Evolutionary conservation across 1,284 basidiomycete genomes (phyloP), one percentile per base, ranked within the genome.

Genomic region (Ganoderma multipileum): DNA sequence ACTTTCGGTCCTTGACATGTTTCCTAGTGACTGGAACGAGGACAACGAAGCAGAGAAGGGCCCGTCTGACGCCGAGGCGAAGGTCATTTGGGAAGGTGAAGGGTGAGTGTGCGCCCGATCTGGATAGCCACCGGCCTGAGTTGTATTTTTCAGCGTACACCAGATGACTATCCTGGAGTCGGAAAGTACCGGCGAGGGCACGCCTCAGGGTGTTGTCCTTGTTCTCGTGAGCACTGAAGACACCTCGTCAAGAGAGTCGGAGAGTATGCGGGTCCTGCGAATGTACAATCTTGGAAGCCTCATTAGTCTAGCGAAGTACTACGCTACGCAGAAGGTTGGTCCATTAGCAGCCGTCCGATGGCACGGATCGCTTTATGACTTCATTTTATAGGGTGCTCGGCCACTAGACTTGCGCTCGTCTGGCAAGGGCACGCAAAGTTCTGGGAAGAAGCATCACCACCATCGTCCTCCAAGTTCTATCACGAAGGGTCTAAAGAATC

Each of bases 231-330:
- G 91, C 26, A 86, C 89, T 0, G 86, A 89, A 30, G 76, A 82
- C 6, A 85, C 86, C 28, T 83, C 83, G 23, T 79, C 83, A 30
- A 82, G 80, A 41, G 82, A 83, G 30, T 81, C 89, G 60, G 91
- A 93, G 71, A 76, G 83, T 4, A 75, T 84, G 42, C 84, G 89
- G 54, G 82, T 83, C 7, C 77, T 94, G 59, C 86, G 93, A 41
- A 94, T 95, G 92, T 95, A 95, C 76, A 95, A 90, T 74, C 82
- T 95, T 26, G 82, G 88, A 12, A 93, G 92, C 76, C 80, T 95
- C 6, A 85, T 86, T 18, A 93, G 86, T 73, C 82, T 95, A 12
- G 92, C 91, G 1, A 90, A 89, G 75, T 94, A 91, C 91, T 84
- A 87, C 0, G 80, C 89, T 20, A 81, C 88, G 12, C 88, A 91